Evolutionary conservation across 2,329 filamentous ascomycete species (phyloP).

Genomic region (Sarocladiaceae sp.): DNA sequence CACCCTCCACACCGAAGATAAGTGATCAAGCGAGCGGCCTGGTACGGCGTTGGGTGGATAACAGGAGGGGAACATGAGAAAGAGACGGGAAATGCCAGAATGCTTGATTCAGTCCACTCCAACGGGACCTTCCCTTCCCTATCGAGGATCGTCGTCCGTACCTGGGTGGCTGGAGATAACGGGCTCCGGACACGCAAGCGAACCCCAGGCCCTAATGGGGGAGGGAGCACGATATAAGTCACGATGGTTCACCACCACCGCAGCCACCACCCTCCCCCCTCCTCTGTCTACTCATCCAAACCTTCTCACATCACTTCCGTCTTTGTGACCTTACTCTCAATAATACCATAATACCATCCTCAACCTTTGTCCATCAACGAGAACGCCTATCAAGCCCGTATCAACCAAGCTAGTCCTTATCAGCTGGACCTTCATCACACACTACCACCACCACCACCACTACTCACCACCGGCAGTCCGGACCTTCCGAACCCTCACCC

Average conservation of each 20-base stretch:
- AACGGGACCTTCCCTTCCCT: not conserved
- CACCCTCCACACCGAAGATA: slow-evolving; percentile 10
- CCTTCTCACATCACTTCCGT: not conserved
- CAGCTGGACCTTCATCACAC: not conserved
- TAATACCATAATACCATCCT: slow-evolving; percentile 6
- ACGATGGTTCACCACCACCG: slow-evolving; percentile 9
- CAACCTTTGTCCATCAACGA: not conserved
- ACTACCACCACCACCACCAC: not conserved
- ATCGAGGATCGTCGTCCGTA: slow-evolving; percentile 8
- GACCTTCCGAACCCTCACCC: not conserved
- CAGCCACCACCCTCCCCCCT: not conserved
- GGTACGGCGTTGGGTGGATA: slow-evolving; percentile 3
- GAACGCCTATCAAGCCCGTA: not conserved
- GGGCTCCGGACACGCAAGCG: not conserved
- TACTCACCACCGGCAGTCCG: not conserved
- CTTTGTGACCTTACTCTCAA: not conserved
- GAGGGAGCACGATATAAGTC: slow-evolving; percentile 6
- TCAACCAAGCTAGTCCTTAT: not conserved
- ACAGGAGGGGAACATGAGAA: not conserved
- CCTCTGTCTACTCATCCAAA: not conserved
- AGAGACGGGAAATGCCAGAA: slow-evolving; percentile 1
- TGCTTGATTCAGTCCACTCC: slow-evolving; percentile 2
- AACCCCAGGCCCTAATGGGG: not conserved
- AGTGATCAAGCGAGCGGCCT: not conserved
- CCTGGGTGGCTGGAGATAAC: slow-evolving; percentile 8